phyloP scores from a whole-genome alignment of 1,284 basidiomycete genomes.

The Afroboletus lepidellus region DNA sequence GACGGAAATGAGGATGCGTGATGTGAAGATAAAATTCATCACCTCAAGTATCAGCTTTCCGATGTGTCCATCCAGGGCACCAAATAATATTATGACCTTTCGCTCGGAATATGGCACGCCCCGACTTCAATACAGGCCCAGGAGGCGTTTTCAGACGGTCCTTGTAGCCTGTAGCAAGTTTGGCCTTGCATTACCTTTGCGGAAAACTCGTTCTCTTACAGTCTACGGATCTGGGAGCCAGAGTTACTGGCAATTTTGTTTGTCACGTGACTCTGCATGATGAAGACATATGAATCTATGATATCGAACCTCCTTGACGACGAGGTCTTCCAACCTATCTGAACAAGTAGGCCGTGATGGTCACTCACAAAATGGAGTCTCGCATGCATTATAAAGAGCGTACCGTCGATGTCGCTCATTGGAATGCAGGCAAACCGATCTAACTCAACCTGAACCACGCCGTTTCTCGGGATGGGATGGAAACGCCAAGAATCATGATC shows the following conservation, averaged over 20 bases:
- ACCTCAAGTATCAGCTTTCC: not conserved
- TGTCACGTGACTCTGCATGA: constrained; percentile 12
- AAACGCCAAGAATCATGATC: not conserved
- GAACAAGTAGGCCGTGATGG: not conserved
- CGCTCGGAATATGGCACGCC: not conserved
- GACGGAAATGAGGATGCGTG: constrained; percentile 14
- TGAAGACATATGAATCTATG: no score
- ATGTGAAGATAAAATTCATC: constrained; percentile 6
- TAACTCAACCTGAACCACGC: not conserved
- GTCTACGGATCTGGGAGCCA: not conserved
- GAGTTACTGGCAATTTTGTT: not conserved
- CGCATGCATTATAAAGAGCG: not conserved
- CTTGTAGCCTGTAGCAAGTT: not conserved
- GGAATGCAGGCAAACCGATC: not conserved
- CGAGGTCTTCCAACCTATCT: not conserved
- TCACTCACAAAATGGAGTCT: not conserved
- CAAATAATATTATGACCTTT: not conserved
- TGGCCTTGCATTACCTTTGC: constrained; percentile 3
- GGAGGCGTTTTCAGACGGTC: not conserved
- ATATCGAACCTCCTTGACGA: not conserved
- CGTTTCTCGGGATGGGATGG: not conserved
- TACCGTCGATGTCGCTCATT: not conserved
- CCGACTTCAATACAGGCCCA: not conserved
- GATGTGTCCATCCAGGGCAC: not conserved
- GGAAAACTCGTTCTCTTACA: not conserved